Evolutionary conservation across 164 flowering plant genomes (phyloP), one percentile per base, ranked within the genome.

Genomic region (Tetracentron sinense): DNA sequence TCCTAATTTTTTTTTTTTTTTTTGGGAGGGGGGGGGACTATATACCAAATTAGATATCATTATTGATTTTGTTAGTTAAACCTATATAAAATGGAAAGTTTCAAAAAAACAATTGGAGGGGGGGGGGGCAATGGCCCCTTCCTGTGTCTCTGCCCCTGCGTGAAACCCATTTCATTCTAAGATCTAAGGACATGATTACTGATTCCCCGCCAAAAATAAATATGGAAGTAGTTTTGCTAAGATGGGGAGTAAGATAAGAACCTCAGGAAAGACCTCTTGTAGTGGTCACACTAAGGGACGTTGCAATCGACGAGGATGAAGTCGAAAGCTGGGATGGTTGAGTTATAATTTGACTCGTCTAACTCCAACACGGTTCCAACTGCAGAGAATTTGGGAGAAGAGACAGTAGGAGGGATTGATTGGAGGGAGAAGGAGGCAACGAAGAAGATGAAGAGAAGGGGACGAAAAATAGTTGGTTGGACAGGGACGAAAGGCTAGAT

Each of bases 281-380:
- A 94, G 87, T 94, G 96, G 56, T 97, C 97, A 68, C 99, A 91
- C 99, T 96, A 94, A 10, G 99, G 96, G 42, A 97, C 99, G 67
- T 91, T 89, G 76, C 91, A 94, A 63, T 91, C 96, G 56, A 94
- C 93, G 60, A 94, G 72, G 64, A 94, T 69, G 73, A 58, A 82
- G 65, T 94, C 97, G 53, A 90, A 83, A 30, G 81, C 6, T 1
- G 98, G 80, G 67, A 94, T 89, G 25, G 96, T 92, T 23, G 85
- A 64, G 22, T 94, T 96, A 67, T 91, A 82, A 70, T 86, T 94
- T 49, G 95, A 83, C 0, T 89, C 97, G 61, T 78, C 83, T 11
- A 94, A 84, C 60, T 91, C 93, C 42, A 94, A 56, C 5, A 94
- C 97, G 7, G 63, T 86, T 42, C 98, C 98, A 58, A 89, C 83